Conservation (phyloP, 2,329 filamentous ascomycete genomes). For the Teratosphaeria nubilosa region DNA sequence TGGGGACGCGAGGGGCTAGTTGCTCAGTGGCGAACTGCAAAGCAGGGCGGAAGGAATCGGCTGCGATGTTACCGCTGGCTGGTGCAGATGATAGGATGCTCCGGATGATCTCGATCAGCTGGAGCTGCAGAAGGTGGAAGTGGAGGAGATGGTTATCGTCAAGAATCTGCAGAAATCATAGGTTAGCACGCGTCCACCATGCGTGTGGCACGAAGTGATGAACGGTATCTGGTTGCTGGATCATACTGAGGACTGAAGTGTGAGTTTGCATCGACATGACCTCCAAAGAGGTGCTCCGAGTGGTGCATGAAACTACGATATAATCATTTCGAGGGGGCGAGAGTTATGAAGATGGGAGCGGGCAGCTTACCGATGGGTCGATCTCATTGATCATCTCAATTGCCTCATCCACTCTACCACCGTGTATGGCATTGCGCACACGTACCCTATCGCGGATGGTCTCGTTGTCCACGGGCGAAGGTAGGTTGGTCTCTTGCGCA, state of each 20-base stretch:
- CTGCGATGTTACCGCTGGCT: slow-evolving; percentile 38
- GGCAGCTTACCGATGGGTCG: slow-evolving; percentile 71
- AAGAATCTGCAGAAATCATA: slow-evolving; percentile 54
- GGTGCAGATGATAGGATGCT: slow-evolving; percentile 37
- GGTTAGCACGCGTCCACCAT: slow-evolving; percentile 4
- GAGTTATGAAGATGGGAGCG: slow-evolving; percentile 6
- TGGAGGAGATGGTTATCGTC: slow-evolving; percentile 75
- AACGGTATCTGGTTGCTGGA: slow-evolving; percentile 19
- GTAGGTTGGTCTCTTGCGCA: slow-evolving; percentile 82
- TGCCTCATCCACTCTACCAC: slow-evolving; percentile 73
- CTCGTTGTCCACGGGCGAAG: slow-evolving; percentile 56
- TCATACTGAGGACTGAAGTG: slow-evolving; percentile 87
- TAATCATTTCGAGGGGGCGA: slow-evolving; percentile 69
- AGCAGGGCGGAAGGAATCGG: slow-evolving; percentile 71
- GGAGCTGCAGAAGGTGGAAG: slow-evolving; percentile 79
- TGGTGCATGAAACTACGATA: slow-evolving; percentile 96
- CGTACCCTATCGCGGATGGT: slow-evolving; percentile 69
- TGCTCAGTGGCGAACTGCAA: slow-evolving; percentile 80
- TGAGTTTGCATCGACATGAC: slow-evolving; percentile 82
- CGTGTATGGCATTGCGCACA: slow-evolving; percentile 76
- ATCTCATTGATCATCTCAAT: slow-evolving; percentile 82
- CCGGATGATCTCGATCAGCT: slow-evolving; percentile 88
- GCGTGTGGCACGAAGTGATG: neutral
- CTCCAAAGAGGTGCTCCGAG: slow-evolving; percentile 75
- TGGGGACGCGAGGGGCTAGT: slow-evolving; percentile 76